A percentile compares a stretch with the other conserved stretches of the same genome.
Evolutionary conservation across 1,139 yeast genomes (phyloP).

Genomic region (Hansenula sp.): DNA sequence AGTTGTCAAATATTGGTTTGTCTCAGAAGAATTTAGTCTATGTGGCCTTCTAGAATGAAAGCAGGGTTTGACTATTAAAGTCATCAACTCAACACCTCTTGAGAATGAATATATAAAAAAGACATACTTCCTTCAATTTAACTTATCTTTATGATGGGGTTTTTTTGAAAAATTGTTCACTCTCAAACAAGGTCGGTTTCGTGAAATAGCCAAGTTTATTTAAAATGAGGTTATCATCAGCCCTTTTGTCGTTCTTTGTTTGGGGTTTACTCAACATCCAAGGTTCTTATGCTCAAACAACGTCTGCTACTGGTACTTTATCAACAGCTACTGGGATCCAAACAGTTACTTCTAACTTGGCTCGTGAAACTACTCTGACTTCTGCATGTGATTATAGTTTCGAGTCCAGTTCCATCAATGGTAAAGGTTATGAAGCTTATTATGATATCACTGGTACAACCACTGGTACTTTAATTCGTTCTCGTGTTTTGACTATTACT

Average conservation of each 20-base stretch:
- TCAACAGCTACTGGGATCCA: conserved; percentile 2
- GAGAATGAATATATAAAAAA: too few relatives aligned
- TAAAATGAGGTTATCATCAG: background rate
- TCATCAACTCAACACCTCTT: too few relatives aligned
- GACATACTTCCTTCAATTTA: too few relatives aligned
- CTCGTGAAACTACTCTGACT: conserved; percentile 3
- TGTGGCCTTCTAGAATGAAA: too few relatives aligned
- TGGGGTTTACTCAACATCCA: background rate
- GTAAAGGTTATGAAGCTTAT: conserved; percentile 6
- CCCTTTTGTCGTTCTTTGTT: background rate
- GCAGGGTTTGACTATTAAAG: too few relatives aligned
- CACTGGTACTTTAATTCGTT: background rate
- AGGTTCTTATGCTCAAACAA: background rate
- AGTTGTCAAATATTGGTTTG: too few relatives aligned
- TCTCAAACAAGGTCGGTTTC: too few relatives aligned
- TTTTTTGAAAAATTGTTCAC: too few relatives aligned
- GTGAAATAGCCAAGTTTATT: background rate
- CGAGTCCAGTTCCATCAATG: conserved; percentile 4
- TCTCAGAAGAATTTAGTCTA: too few relatives aligned
- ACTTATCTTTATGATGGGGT: too few relatives aligned
- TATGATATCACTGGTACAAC: conserved; percentile 7
- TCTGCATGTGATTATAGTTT: conserved; percentile 7
- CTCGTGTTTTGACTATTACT: conserved; percentile 5
- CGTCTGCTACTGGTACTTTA: background rate
- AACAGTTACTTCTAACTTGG: conserved; percentile 14